Base-by-base conservation (phyloP, 2,329 filamentous ascomycete genomes). In the Colletotrichum scovillei region DNA sequence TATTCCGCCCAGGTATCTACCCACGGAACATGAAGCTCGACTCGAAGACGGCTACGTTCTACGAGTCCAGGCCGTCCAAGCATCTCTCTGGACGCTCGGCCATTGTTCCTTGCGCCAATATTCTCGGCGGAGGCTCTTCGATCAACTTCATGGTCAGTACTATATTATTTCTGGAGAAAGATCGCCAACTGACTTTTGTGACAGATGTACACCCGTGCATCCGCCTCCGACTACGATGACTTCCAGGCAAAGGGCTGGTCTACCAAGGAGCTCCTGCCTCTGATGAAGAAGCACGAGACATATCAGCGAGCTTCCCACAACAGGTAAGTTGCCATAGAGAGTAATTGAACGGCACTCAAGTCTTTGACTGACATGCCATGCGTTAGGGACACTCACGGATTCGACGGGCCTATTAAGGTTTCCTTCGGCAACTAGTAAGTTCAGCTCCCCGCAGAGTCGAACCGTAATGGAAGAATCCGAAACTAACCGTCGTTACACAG, bases 251-350 rank as follows among this genome's bases (percentile, higher is more conserved):
- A 94, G 80, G 93, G 93, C n/a, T 95, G 93, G 93, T 91, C 88
- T 9, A 94, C 93, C 4, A 89, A 94, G 80, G 92, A 95, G 74
- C 87, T 95, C 5, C 83, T 95, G 5, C 93, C 93, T 0, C 86
- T 95, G 24, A 95, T 95, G 93, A 92, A 85, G 84, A 95, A 95
- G 85, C 92, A 94, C 74, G 93, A 95, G 84, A 95, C 93, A 0
- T 95, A 95, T 77, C 93, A 95, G 78, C 83, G 90, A 49, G 84
- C 91, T 7, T 89, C 86, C 62, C 90, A 90, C 77, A 92, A 92
- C 80, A 85, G 83, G 79, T 89, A 82, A 70, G 12, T 19, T 6
- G n/a, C 22, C 26, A 8, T 26, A 53, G 30, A 5, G 28, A 35
- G 22, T 4, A 16, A 24, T 9, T 11, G 3, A 16, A 22, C 42